Conservation (phyloP, 805 yeast species). For the Pichia deserticola region DNA sequence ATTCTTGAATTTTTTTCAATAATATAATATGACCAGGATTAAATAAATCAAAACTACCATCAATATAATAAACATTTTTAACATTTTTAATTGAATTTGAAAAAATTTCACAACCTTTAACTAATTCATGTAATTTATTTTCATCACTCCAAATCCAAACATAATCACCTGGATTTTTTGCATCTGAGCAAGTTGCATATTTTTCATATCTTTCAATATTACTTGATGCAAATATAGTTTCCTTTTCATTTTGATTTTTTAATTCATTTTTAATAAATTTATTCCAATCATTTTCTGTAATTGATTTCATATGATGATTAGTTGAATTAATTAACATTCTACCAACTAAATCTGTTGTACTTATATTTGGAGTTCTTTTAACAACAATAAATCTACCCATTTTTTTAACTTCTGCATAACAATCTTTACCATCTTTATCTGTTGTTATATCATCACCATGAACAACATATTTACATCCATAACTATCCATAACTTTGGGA, state of each 20-base stretch:
- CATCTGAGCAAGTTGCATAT: slow-evolving; percentile 62
- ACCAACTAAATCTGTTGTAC: slow-evolving; percentile 91
- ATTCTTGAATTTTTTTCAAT: slow-evolving; percentile 40
- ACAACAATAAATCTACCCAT: slow-evolving; percentile 85
- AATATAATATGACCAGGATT: slow-evolving; percentile 89
- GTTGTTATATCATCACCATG: slow-evolving; percentile 98
- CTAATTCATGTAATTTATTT: slow-evolving; percentile 16
- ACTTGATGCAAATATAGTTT: slow-evolving; percentile 26
- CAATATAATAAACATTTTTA: slow-evolving; percentile 38
- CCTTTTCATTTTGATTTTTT: slow-evolving; percentile 2
- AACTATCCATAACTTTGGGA: slow-evolving; percentile 66
- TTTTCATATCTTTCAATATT: slow-evolving; percentile 35
- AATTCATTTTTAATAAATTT: background rate
- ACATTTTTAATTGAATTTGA: slow-evolving; percentile 7
- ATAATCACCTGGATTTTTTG: slow-evolving; percentile 48
- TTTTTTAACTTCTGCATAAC: slow-evolving; percentile 78
- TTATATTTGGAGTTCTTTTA: slow-evolving; percentile 86
- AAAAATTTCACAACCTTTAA: slow-evolving; percentile 15
- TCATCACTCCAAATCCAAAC: slow-evolving; percentile 40
- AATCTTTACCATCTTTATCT: slow-evolving; percentile 91
- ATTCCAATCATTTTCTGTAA: slow-evolving; percentile 24
- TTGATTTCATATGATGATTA: slow-evolving; percentile 42
- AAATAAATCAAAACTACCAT: slow-evolving; percentile 87
- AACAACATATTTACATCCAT: slow-evolving; percentile 82
- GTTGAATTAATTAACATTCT: slow-evolving; percentile 65